Conservation (phyloP, 2,329 filamentous ascomycete species). For the Penicillium sp. region DNA sequence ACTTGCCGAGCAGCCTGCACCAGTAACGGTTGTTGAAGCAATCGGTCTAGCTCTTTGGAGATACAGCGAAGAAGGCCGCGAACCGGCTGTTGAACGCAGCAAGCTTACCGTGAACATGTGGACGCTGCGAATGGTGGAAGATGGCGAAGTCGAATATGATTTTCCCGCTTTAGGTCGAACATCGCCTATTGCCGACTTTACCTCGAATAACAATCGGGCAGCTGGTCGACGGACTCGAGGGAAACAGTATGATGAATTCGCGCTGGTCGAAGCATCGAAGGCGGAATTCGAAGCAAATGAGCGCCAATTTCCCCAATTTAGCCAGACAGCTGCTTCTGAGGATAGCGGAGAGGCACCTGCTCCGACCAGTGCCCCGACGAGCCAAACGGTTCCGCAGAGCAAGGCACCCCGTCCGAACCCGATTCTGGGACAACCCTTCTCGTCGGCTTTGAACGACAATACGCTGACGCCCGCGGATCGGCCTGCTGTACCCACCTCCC, state of each 20-base stretch:
- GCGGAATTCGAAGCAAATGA: slow-evolving; percentile 53
- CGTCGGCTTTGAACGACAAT: slow-evolving; percentile 39
- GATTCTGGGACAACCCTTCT: slow-evolving; percentile 41
- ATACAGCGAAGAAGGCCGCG: slow-evolving; percentile 50
- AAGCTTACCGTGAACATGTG: slow-evolving; percentile 55
- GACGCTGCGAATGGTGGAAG: slow-evolving; percentile 60
- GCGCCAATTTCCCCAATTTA: slow-evolving; percentile 47
- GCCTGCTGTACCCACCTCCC: slow-evolving; percentile 36
- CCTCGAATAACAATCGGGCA: slow-evolving; percentile 58
- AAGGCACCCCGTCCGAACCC: slow-evolving; percentile 30
- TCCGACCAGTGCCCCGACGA: too few relatives aligned
- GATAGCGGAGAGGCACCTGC: too few relatives aligned
- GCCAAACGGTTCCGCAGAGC: slow-evolving; percentile 14
- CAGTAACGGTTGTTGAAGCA: slow-evolving; percentile 52
- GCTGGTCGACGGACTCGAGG: slow-evolving; percentile 48
- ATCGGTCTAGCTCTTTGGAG: slow-evolving; percentile 56
- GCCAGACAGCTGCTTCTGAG: too few relatives aligned
- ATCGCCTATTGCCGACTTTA: slow-evolving; percentile 54
- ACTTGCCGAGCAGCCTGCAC: slow-evolving; percentile 40
- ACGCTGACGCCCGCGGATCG: slow-evolving; percentile 41
- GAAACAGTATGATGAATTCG: slow-evolving; percentile 61
- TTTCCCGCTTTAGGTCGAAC: slow-evolving; percentile 53
- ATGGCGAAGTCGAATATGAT: slow-evolving; percentile 59
- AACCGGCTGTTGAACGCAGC: slow-evolving; percentile 45
- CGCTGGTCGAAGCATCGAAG: slow-evolving; percentile 53